phyloP scores from a whole-genome alignment of 2,329 filamentous ascomycete genomes.

The Fusarium globosum region DNA sequence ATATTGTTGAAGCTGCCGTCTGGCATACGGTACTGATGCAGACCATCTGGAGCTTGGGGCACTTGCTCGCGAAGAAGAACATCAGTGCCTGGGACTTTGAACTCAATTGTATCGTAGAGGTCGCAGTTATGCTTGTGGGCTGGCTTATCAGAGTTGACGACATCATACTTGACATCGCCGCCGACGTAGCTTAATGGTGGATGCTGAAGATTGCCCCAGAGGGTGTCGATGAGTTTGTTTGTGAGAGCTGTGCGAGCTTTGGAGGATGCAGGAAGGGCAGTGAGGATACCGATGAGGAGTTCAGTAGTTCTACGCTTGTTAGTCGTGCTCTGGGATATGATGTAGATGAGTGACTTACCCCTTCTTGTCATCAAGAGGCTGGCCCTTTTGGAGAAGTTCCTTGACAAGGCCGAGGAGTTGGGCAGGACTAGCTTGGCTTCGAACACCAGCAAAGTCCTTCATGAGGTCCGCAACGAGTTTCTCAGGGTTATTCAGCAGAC shows the following conservation, averaged over 20 bases:
- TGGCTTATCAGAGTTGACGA: constrained; percentile 46
- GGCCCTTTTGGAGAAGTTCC: constrained; percentile 53
- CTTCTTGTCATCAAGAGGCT: constrained; percentile 68
- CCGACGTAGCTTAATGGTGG: constrained; percentile 61
- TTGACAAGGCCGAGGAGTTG: constrained; percentile 50
- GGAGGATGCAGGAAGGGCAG: constrained; percentile 51
- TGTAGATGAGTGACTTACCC: constrained; percentile 42
- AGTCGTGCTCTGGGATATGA: neutral
- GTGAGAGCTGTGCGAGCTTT: constrained; percentile 54
- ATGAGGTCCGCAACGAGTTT: constrained; percentile 50
- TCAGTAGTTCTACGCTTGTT: constrained; percentile 52
- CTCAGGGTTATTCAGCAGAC: constrained; percentile 48
- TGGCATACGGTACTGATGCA: constrained; percentile 51
- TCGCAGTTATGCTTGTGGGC: constrained; percentile 49
- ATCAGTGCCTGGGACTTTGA: constrained; percentile 53
- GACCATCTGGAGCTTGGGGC: constrained; percentile 51
- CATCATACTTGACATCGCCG: constrained; percentile 54
- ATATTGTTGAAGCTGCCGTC: constrained; percentile 65
- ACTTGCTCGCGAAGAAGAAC: constrained; percentile 51
- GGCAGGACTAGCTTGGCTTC: constrained; percentile 42
- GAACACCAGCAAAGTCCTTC: constrained; percentile 47
- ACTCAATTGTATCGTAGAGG: constrained; percentile 52
- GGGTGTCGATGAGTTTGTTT: constrained; percentile 61
- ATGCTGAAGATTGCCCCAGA: constrained; percentile 66
- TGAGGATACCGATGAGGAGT: constrained; percentile 54